Evolutionary conservation across 192 early-diverging fungal genomes (phyloP).

Genomic region (Glomus cerebriforme): DNA sequence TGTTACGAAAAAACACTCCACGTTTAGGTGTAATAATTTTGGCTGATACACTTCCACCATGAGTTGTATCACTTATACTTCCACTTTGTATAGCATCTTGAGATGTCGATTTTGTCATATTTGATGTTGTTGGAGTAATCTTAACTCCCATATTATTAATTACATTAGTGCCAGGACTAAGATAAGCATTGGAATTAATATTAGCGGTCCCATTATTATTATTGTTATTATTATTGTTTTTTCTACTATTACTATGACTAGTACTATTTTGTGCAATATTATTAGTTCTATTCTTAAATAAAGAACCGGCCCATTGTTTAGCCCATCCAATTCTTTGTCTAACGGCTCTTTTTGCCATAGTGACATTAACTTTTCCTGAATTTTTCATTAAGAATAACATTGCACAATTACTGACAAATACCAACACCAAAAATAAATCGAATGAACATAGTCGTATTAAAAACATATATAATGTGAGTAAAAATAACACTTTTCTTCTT

Average conservation of each 20-base stretch:
- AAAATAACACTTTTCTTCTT: constrained; percentile 46
- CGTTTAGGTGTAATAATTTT: background rate
- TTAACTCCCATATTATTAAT: background rate
- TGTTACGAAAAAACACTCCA: constrained; percentile 22
- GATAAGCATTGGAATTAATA: background rate
- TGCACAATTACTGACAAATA: constrained; percentile 49
- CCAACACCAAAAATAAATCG: constrained; percentile 51
- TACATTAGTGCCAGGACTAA: too few species aligned
- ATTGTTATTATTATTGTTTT: constrained; percentile 10
- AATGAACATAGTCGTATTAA: constrained; percentile 50
- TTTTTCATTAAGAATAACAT: constrained; percentile 60
- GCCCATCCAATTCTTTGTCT: constrained; percentile 54
- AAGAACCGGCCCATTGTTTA: constrained; percentile 52
- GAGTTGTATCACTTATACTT: constrained; percentile 26
- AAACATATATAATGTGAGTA: constrained; percentile 47
- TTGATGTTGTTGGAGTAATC: background rate
- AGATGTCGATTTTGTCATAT: background rate
- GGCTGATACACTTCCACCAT: constrained; percentile 6
- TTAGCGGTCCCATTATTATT: background rate
- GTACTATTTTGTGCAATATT: constrained; percentile 20
- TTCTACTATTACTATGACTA: background rate
- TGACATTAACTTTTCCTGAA: constrained; percentile 54
- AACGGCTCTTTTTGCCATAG: constrained; percentile 58
- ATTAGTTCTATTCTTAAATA: constrained; percentile 36
- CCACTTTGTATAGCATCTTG: constrained; percentile 31